Percentiles rank a stretch among this genome's conserved stretches.
These are phyloP conservation scores for Aspergillus olivimuriae DNA, from an alignment of 495 filamentous ascomycete genomes.

Conservation along the genomic window DNA sequence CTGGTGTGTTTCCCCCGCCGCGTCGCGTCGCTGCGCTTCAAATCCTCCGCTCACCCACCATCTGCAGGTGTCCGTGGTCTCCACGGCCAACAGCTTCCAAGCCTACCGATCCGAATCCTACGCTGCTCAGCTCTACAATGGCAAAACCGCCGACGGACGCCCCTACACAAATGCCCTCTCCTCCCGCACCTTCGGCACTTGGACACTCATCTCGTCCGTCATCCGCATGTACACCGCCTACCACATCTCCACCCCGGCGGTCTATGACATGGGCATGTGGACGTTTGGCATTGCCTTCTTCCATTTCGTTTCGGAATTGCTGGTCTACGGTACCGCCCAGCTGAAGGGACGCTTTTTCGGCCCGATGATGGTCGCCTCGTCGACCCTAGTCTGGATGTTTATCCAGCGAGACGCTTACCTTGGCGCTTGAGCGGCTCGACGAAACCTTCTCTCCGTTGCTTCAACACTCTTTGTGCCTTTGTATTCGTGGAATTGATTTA, in stretches of 20 bases:
- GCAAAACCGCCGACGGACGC: slow-evolving; percentile 38
- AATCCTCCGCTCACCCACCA: neutral
- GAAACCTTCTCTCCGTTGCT: slow-evolving; percentile 17
- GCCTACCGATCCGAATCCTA: slow-evolving; percentile 67
- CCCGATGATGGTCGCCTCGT: slow-evolving; percentile 66
- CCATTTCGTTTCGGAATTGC: slow-evolving; percentile 81
- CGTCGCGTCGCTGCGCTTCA: no score
- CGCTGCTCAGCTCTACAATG: slow-evolving; percentile 70
- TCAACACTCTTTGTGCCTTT: neutral
- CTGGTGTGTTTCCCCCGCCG: no score
- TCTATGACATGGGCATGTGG: slow-evolving; percentile 74
- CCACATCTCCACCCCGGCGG: slow-evolving; percentile 59
- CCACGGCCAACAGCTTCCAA: slow-evolving; percentile 76
- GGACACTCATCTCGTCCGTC: slow-evolving; percentile 70
- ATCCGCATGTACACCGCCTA: slow-evolving; percentile 83
- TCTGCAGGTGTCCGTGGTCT: slow-evolving; percentile 63
- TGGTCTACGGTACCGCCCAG: slow-evolving; percentile 64
- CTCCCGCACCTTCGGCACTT: slow-evolving; percentile 84
- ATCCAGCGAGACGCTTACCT: slow-evolving; percentile 46
- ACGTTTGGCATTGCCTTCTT: slow-evolving; percentile 71
- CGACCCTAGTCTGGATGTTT: slow-evolving; percentile 75
- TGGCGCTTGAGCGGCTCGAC: slow-evolving; percentile 7
- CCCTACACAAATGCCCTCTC: slow-evolving; percentile 54
- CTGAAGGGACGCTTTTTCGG: slow-evolving; percentile 62
- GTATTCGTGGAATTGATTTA: neutral